phyloP scores from a whole-genome alignment of 1,284 basidiomycete species.

The Afroboletus lepidellus region DNA sequence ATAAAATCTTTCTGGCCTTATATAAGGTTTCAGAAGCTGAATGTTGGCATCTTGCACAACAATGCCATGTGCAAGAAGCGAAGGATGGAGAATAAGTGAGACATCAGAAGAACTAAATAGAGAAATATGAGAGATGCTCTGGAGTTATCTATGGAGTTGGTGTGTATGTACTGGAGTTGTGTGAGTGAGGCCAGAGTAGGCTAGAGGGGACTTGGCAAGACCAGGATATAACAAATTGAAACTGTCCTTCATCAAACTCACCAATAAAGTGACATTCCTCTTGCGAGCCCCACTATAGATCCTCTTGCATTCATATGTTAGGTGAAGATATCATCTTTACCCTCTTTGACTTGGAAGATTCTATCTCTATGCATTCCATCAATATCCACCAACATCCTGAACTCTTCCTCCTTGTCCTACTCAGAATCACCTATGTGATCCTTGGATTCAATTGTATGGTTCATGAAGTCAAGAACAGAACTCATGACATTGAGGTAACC shows the following conservation, averaged over 20 bases:
- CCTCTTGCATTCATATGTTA: neutral
- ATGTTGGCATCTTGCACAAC: no score
- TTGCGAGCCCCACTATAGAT: neutral
- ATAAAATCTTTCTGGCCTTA: no score
- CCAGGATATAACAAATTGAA: neutral
- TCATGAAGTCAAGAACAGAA: neutral
- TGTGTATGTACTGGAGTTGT: no score
- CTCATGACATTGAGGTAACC: neutral
- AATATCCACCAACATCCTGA: neutral
- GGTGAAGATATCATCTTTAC: neutral
- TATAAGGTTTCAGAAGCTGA: no score
- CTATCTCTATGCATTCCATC: neutral
- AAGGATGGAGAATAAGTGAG: no score
- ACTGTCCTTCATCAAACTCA: neutral
- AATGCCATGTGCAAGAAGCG: no score
- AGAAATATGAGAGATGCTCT: no score
- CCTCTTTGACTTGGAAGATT: neutral
- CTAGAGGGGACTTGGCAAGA: no score
- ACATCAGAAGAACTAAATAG: no score
- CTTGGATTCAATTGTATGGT: neutral
- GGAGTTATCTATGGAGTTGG: no score
- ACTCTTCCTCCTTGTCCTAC: neutral
- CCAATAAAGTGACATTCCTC: neutral
- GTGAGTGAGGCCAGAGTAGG: no score
- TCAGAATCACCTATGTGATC: neutral